Base-by-base conservation (phyloP, 2,329 filamentous ascomycete genomes). In the Alternaria hordeiaustralica region DNA sequence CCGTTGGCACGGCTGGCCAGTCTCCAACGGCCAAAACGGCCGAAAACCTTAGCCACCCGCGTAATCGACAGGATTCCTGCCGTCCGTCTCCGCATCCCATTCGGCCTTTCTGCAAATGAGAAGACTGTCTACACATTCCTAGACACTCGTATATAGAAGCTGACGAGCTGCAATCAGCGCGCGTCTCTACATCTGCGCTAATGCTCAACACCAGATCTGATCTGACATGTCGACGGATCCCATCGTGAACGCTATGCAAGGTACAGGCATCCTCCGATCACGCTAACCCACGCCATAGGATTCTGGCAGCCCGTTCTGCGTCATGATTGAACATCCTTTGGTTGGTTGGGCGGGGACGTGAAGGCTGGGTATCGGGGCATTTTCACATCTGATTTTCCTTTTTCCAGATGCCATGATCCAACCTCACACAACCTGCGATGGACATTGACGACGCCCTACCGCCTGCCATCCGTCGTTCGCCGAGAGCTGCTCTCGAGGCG, bases 391-490 rank as follows among this genome's bases (percentile, higher is more conserved):
- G 5, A 45, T 33, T 51, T 62, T 53, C 30, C 43, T 62, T 62
- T 54, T 55, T 58, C 11, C 43, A 55, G 25, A 54, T 26, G 28
- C 26, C 26, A 50, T 50, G 25, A 36, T 49, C 60, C 58, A 61
- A 55, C 55, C 30, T 53, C 43, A 53, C 62, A 49, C 51, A 62
- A 58, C 44, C 59, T 55, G 63, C 57, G 23, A 73, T 73, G 71
- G 60, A 68, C 49, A 21, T 65, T 58, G 67, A 66, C 49, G 63
- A 68, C 13, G 62, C 61, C n/a, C 41, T 68, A 23, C 64, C 65
- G 28, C 65, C 63, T 9, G 61, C 64, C 33, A 69, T 72, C 44
- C 71, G 69, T 25, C 71, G 67, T 43, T 73, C 70, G 5, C 67
- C 69, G 15, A 60, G 67, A 61, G 70, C 69, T 50, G 50, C 61